Evolutionary conservation across 2,329 filamentous ascomycete genomes (phyloP).

Genomic region (Pochonia chlamydosporia): DNA sequence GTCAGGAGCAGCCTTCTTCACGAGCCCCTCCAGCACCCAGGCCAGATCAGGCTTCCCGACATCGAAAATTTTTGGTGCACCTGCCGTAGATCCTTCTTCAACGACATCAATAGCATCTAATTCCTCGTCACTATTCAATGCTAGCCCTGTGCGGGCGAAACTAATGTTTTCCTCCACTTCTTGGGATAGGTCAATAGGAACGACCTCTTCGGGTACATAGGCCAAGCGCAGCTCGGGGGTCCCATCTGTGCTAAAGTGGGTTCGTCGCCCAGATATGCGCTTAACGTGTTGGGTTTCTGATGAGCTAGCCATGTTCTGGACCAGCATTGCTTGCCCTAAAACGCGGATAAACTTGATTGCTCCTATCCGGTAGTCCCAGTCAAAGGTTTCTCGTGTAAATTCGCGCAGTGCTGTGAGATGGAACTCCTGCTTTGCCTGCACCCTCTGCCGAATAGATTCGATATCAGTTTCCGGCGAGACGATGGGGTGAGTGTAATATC

Average conservation of each 20-base stretch:
- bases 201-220: conserved; percentile 69
- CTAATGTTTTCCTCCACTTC: conserved; percentile 60
- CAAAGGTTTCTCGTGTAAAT: conserved; percentile 75
- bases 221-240: conserved; percentile 73
- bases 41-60: conserved; percentile 53
- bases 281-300: conserved; percentile 47
- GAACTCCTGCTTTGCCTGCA: conserved; percentile 18
- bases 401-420: conserved; percentile 52
- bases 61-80: conserved; percentile 46
- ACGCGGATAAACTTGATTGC: conserved; percentile 81
- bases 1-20: conserved; percentile 18
- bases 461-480: conserved; percentile 60
- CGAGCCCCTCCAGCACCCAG: conserved; percentile 33
- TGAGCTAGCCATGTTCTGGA: conserved; percentile 43
- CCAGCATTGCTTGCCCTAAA: conserved; percentile 69
- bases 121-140: conserved; percentile 63
- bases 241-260: conserved; percentile 68
- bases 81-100: conserved; percentile 13
- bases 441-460: conserved; percentile 18
- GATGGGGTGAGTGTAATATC: conserved; percentile 83
- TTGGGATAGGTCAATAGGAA: conserved; percentile 67
- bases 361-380: conserved; percentile 74
- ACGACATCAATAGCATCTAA: conserved; percentile 34
- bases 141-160: conserved; percentile 47
- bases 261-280: conserved; percentile 60